Base-by-base conservation (phyloP, 495 filamentous ascomycete genomes). In the Penicillium goetzii region DNA sequence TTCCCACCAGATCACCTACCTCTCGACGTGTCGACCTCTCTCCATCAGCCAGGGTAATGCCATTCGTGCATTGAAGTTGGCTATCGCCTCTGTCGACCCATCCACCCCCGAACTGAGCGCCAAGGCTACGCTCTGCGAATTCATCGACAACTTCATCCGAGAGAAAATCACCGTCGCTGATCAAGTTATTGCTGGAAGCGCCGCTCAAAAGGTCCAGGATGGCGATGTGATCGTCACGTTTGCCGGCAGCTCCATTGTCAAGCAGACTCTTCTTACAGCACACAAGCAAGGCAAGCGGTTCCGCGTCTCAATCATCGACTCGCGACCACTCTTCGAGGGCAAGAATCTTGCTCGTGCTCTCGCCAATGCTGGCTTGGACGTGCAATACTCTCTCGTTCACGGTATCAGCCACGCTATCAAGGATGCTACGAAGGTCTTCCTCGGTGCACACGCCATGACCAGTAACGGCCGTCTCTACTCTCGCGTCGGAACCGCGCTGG, bases 31-130 rank as follows among this genome's bases (percentile, higher is more conserved):
- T 71, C 89, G 95, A 7, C 92, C 95, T 12, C 90, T 98, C 76
- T 93, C 90, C 55, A 92, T 95, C 73, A 90, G 90, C 45, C 94
- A 97, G 87, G 93, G 96, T 59, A 98, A 97, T 76, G 92, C 92
- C 21, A 97, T 99, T 73, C 86, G 96, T 40, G 92, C 92, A 78
- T 83, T 99, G 21, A 99, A 99, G 78, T 83, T 95, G 32, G 85
- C 89, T 70, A 93, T 99, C 74, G 86, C 90, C 57, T 89, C 88
- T 52, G 86, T 97, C 62, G 92, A 97, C 71, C 91, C 93, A 12
- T 87, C 90, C 61, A 85, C 86, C 8, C 86, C 91, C 15, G 93
- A 99, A 65, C 73, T 84, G 4, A 82, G 87, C 19, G 92, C 94
- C 7, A 97, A 97, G 79, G 78, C 84, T 23, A 76, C 85, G 10